phyloP scores from a whole-genome alignment of 2,329 filamentous ascomycete species.

The Scolecobasidium constrictum region DNA sequence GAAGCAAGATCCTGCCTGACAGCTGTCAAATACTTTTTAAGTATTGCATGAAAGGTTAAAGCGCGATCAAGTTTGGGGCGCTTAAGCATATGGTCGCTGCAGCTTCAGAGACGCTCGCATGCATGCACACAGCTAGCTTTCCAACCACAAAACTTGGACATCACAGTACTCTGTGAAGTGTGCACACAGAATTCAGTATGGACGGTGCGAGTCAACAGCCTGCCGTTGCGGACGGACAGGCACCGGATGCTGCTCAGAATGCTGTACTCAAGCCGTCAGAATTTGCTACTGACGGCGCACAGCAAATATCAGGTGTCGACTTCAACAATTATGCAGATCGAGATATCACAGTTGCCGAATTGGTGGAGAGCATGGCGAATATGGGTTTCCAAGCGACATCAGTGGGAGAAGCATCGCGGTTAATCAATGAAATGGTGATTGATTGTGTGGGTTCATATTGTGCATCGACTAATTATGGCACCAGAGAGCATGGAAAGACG shows the following conservation, averaged over 20 bases:
- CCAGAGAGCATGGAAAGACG: constrained; percentile 68
- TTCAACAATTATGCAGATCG: constrained; percentile 70
- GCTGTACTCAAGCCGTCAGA: constrained; percentile 80
- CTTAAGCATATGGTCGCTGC: no score
- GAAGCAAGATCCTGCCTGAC: no score
- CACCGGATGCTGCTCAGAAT: constrained; percentile 40
- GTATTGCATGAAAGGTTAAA: no score
- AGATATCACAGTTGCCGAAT: constrained; percentile 73
- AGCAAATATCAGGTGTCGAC: constrained; percentile 80
- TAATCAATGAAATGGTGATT: constrained; percentile 88
- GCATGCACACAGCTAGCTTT: no score
- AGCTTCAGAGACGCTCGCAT: no score
- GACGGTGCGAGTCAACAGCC: no score
- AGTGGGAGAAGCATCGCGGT: constrained; percentile 75
- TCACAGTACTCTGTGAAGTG: no score
- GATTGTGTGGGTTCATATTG: background rate
- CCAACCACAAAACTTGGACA: no score
- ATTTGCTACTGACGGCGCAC: constrained; percentile 66
- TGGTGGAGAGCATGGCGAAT: constrained; percentile 68
- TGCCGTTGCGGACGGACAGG: background rate
- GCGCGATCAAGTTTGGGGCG: no score
- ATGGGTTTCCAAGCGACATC: constrained; percentile 81
- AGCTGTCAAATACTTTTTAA: no score
- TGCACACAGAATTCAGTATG: no score
- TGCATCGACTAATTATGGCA: constrained; percentile 11